Percentiles rank a stretch among this genome's conserved stretches.
phyloP scores from a whole-genome alignment of 116 monocot genomes.

The Phalaenopsis hybrid region DNA sequence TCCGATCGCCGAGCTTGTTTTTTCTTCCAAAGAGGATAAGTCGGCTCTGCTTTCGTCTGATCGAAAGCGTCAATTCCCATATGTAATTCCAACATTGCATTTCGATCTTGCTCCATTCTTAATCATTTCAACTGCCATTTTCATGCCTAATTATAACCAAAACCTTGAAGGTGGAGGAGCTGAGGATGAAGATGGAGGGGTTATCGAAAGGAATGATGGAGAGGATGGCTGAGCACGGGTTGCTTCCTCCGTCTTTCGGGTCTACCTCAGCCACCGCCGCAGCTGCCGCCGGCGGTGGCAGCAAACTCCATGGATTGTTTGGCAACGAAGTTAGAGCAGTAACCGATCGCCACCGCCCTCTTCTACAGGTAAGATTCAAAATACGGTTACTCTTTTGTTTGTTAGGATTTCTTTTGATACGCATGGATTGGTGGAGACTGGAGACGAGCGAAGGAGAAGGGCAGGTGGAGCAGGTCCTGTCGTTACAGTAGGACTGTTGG shows the following conservation, averaged over 20 bases:
- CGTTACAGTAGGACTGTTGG: neutral
- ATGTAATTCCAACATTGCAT: neutral
- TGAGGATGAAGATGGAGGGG: constrained; percentile 71
- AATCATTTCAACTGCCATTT: neutral
- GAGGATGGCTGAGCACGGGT: constrained; percentile 41
- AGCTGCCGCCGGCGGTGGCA: neutral
- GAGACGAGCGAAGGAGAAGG: neutral
- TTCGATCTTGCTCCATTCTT: neutral
- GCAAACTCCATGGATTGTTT: neutral
- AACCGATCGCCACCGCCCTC: neutral
- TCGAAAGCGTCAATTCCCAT: neutral
- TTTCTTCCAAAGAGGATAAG: neutral
- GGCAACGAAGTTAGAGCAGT: neutral
- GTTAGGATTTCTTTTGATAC: neutral
- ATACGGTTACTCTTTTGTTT: neutral
- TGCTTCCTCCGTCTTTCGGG: constrained; percentile 12
- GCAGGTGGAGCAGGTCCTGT: neutral
- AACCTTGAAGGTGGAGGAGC: constrained; percentile 41
- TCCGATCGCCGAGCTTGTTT: neutral
- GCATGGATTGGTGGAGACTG: neutral
- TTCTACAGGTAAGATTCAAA: constrained; percentile 25
- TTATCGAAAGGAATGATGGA: constrained; percentile 69
- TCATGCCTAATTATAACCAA: neutral
- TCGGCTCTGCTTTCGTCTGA: neutral
- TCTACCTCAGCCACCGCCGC: neutral